These are phyloP conservation scores for Papiliotrema flavescens DNA, from an alignment of 1,284 basidiomycete species.

Conservation along the genomic window DNA sequence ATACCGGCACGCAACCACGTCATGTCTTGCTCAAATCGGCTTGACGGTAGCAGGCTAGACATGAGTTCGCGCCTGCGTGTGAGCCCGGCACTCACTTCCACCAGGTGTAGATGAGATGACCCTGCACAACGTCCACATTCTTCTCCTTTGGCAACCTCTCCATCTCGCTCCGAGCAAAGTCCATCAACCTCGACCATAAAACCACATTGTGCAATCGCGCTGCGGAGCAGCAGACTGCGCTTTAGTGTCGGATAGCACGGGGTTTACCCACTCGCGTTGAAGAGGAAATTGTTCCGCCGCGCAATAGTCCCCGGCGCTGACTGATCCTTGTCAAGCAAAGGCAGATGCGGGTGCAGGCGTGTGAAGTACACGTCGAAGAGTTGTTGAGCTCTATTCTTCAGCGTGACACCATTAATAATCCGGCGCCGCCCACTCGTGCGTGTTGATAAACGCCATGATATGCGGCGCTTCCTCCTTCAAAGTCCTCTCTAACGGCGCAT, in stretches of 20 bases:
- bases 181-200: conserved; percentile 31
- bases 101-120: conserved; percentile 29
- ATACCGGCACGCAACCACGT: conserved; percentile 33
- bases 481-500: conserved; percentile 16
- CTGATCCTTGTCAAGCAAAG: conserved; percentile 24
- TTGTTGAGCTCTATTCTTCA: conserved; percentile 23
- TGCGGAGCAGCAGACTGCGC: conserved; percentile 29
- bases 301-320: conserved; percentile 24
- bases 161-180: conserved; percentile 33
- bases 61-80: background rate
- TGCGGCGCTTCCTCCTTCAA: conserved; percentile 28
- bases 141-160: conserved; percentile 35
- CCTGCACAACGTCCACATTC: conserved; percentile 35
- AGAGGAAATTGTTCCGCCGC: conserved; percentile 33
- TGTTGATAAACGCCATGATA: conserved; percentile 21
- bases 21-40: conserved; percentile 33
- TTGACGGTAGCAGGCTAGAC: conserved; percentile 27
- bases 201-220: conserved; percentile 28
- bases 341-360: conserved; percentile 34
- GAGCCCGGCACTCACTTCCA: conserved; percentile 20
- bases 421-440: conserved; percentile 20
- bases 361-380: conserved; percentile 31
- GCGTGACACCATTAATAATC: background rate
- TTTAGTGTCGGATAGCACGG: background rate
- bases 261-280: conserved; percentile 32